Percentiles rank a stretch among this genome's conserved stretches.
Conservation (phyloP, 495 filamentous ascomycete genomes). For the Aspergillus diversus region DNA sequence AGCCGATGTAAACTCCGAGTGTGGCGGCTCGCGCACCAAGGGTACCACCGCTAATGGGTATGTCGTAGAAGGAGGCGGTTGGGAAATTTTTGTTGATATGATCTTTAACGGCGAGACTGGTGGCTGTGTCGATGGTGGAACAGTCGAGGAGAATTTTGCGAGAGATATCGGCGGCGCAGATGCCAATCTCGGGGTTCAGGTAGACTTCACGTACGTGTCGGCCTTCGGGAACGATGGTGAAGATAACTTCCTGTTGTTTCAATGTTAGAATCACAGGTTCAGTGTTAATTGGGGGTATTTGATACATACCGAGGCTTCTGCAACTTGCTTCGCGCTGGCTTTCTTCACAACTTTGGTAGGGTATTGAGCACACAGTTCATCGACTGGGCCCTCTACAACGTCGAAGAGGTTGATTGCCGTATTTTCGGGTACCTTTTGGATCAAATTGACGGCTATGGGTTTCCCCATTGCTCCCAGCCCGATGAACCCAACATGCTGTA, state of each 20-base stretch:
- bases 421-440: slow-evolving; percentile 37
- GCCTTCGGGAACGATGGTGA: slow-evolving; percentile 71
- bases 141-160: slow-evolving; percentile 45
- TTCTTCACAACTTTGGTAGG: too few relatives aligned
- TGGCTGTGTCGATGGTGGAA: slow-evolving; percentile 50
- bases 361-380: too few relatives aligned
- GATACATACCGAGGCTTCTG: slow-evolving; percentile 45
- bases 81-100: slow-evolving; percentile 28
- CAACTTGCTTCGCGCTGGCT: slow-evolving; percentile 28
- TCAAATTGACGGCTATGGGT: slow-evolving; percentile 46
- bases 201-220: slow-evolving; percentile 64
- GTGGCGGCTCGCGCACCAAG: slow-evolving; percentile 52
- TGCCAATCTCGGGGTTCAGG: slow-evolving; percentile 37
- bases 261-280: not conserved
- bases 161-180: slow-evolving; percentile 33
- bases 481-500: slow-evolving; percentile 43
- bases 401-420: slow-evolving; percentile 45
- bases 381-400: not conserved
- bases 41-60: slow-evolving; percentile 49
- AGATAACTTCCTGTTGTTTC: slow-evolving; percentile 52
- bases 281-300: not conserved
- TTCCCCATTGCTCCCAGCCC: slow-evolving; percentile 54
- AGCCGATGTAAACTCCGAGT: slow-evolving; percentile 53
- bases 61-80: slow-evolving; percentile 42
- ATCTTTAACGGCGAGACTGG: slow-evolving; percentile 39